Evolutionary conservation across 495 filamentous ascomycete species (phyloP), one percentile per base, ranked within the genome.

Genomic region (Aspergillus mulundensis): DNA sequence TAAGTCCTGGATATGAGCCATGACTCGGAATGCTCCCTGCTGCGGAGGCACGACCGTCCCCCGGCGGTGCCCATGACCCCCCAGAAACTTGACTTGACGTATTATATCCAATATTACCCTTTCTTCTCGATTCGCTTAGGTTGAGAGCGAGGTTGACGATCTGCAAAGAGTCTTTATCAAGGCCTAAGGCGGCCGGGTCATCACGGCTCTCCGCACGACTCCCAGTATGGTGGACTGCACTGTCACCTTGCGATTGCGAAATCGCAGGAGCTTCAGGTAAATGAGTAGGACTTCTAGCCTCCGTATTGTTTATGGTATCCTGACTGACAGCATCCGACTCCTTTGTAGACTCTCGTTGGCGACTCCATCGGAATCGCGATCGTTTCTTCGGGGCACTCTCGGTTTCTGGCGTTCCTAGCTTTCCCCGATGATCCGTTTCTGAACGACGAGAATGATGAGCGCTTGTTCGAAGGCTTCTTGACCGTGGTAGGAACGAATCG

Each of bases 111-210:
- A 66, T 54, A 50, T 62, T 66, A 43, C 77, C 74, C 52, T 86
- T 78, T 53, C 84, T 80, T 50, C 91, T 79, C 30, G 89, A 91
- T 65, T 96, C 89, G 72, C 88, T 95, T 47, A 97, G 70, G 63
- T 87, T 93, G 65, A 97, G 72, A 1, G 92, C 92, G 69, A 97
- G 85, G 62, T 88, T 91, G 36, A 97, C 89, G 55, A 97, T 92
- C 68, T 95, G 88, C 18, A 88, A 78, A 19, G 90, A 85, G 61
- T 97, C 90, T 16, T 81, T 73, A 69, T 91, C 87, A 12, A 88
- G 62, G 0, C 73, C 77, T 38, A 64, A 47, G 7, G 63, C 42
- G 23, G 61, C 42, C 44, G 61, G 64, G 32, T 38, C 14, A 24
- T 25, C 34, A 25, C 34, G 48, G 23, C 20, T 40, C 16, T 23